These are phyloP conservation scores for Suillus brevipes DNA, from an alignment of 768 basidiomycete genomes.

Conservation along the genomic window DNA sequence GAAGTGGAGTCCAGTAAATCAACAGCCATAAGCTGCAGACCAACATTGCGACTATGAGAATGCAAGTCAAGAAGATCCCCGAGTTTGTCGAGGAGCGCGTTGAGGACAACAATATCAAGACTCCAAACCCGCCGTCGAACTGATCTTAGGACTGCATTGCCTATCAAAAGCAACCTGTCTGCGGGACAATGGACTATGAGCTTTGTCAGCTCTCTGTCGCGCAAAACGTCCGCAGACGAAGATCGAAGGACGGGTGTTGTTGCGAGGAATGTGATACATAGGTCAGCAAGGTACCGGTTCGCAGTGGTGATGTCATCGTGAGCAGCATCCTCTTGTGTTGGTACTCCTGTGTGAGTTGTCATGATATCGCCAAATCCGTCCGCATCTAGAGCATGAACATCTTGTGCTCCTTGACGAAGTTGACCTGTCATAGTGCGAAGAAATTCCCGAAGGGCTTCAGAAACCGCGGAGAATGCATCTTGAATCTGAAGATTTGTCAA, in stretches of 20 bases:
- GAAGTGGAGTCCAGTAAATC: constrained; percentile 65
- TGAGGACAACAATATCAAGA: constrained; percentile 50
- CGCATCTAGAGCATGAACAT: constrained; percentile 40
- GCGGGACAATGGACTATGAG: constrained; percentile 48
- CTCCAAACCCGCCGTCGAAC: constrained; percentile 56
- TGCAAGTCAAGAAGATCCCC: constrained; percentile 54
- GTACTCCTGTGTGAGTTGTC: constrained; percentile 35
- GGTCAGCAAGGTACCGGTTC: constrained; percentile 41
- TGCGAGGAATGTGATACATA: constrained; percentile 62
- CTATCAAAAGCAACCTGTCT: constrained; percentile 60
- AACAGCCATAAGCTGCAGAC: constrained; percentile 53
- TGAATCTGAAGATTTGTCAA: constrained; percentile 47
- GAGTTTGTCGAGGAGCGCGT: constrained; percentile 54
- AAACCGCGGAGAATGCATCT: constrained; percentile 38
- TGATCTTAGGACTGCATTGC: constrained; percentile 53
- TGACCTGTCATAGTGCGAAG: constrained; percentile 39
- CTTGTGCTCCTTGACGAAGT: constrained; percentile 21
- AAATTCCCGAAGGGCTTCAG: constrained; percentile 38
- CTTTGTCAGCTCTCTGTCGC: constrained; percentile 61
- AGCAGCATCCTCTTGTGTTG: constrained; percentile 31
- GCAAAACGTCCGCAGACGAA: constrained; percentile 54
- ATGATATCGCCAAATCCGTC: constrained; percentile 62
- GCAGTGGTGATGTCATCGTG: constrained; percentile 28
- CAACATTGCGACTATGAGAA: constrained; percentile 52
- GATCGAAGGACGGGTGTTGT: constrained; percentile 65